Conservation (phyloP, 208 protist genomes). For the Leishmania aethiopica region DNA sequence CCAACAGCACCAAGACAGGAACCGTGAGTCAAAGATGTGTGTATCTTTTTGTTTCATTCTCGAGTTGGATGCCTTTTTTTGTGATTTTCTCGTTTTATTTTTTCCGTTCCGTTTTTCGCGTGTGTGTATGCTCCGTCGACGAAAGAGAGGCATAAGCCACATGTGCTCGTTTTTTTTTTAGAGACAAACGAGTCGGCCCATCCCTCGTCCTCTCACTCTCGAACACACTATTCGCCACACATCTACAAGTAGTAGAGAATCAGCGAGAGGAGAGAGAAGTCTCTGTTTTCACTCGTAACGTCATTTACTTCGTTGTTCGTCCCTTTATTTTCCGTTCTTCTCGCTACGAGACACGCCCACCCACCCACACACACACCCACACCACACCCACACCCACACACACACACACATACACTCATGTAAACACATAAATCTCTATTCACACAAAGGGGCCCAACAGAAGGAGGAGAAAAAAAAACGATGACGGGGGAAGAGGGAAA, state of each 20-base stretch:
- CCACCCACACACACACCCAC: background rate
- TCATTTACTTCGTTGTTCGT: background rate
- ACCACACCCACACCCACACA: background rate
- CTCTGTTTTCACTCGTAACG: background rate
- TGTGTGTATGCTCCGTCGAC: background rate
- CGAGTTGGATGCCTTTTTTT: background rate
- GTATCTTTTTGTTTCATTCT: background rate
- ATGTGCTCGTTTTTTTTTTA: background rate
- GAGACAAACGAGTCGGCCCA: background rate
- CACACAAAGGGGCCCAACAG: background rate
- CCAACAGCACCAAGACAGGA: background rate
- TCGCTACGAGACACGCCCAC: background rate
- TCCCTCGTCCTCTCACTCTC: background rate
- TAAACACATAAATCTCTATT: background rate
- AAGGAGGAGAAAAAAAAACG: background rate
- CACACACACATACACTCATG: conserved; percentile 2
- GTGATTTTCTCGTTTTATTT: background rate
- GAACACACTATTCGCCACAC: background rate
- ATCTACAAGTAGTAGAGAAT: conserved; percentile 3
- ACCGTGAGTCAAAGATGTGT: too few relatives aligned
- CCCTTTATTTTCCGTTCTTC: background rate
- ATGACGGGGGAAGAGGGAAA: background rate
- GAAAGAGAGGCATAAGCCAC: background rate
- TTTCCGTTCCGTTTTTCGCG: background rate
- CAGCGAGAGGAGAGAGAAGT: background rate